These are phyloP conservation scores for Pezicula carpinea DNA, from an alignment of 2,329 filamentous ascomycete species.

Conservation along the genomic window DNA sequence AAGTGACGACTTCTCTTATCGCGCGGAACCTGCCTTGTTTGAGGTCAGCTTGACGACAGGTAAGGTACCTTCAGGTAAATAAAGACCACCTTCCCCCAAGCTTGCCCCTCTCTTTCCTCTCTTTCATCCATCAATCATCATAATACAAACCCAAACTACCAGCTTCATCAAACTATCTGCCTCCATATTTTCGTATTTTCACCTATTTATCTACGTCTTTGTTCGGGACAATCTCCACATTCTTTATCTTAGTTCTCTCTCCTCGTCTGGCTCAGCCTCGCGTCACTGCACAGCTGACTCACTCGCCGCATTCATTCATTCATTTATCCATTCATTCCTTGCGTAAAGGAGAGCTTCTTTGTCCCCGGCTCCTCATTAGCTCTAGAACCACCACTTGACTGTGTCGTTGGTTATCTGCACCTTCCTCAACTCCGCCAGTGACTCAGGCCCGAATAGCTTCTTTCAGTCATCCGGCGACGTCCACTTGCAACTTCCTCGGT, in stretches of 20 bases:
- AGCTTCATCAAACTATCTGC: not conserved
- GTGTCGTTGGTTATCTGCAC: not conserved
- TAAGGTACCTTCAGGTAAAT: not conserved
- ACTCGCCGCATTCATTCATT: not conserved
- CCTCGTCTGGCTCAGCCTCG: not conserved
- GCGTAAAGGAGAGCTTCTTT: not conserved
- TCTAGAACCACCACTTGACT: not conserved
- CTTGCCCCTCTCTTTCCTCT: not conserved
- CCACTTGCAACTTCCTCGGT: conserved; percentile 13
- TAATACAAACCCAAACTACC: not conserved
- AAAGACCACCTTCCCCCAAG: not conserved
- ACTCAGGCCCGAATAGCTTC: not conserved
- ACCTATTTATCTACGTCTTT: not conserved
- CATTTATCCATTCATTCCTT: too few relatives aligned
- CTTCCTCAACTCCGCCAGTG: not conserved
- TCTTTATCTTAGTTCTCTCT: not conserved
- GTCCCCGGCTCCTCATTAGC: not conserved
- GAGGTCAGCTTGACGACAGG: not conserved
- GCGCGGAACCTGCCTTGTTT: not conserved
- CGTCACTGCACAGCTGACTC: not conserved
- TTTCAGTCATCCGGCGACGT: conserved; percentile 16
- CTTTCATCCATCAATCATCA: not conserved
- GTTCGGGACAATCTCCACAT: not conserved
- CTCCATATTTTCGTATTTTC: not conserved
- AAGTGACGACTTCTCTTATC: not conserved